Conservation (phyloP, 768 basidiomycete genomes). For the Rhodotorula kratochvilovae region DNA sequence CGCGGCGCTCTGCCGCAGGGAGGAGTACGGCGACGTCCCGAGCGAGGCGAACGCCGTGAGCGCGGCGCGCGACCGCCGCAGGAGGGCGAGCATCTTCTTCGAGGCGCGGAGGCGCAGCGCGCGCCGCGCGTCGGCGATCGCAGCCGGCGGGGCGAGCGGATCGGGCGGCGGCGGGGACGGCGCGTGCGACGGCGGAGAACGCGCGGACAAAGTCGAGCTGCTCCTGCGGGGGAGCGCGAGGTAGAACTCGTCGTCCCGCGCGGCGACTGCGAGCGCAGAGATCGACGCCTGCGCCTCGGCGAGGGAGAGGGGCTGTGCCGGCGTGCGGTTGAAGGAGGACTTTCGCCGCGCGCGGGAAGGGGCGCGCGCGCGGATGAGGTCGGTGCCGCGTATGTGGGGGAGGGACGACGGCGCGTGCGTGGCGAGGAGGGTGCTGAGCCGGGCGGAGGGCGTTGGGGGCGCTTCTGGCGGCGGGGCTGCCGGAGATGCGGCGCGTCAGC, state of each 20-base stretch:
- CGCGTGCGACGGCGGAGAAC: background rate
- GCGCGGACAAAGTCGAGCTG: constrained; percentile 8
- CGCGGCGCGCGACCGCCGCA: background rate
- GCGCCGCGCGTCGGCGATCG: background rate
- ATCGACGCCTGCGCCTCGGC: background rate
- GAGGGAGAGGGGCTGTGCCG: background rate
- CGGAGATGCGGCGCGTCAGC: background rate
- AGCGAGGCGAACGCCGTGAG: background rate
- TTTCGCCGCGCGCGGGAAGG: background rate
- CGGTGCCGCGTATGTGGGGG: background rate
- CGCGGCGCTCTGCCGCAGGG: background rate
- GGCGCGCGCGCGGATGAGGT: background rate
- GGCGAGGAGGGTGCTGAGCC: background rate
- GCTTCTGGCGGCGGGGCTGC: background rate
- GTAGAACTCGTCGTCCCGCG: background rate
- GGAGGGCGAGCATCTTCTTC: background rate
- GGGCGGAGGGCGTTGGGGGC: background rate
- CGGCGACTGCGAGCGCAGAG: background rate
- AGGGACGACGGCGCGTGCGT: background rate
- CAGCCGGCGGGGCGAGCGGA: no score
- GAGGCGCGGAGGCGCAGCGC: background rate
- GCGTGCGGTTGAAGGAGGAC: background rate
- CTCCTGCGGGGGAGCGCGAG: background rate
- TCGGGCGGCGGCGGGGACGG: background rate
- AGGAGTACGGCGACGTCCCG: background rate